Conservation (phyloP, 164 flowering plant species). For the Vitis cinerea region DNA sequence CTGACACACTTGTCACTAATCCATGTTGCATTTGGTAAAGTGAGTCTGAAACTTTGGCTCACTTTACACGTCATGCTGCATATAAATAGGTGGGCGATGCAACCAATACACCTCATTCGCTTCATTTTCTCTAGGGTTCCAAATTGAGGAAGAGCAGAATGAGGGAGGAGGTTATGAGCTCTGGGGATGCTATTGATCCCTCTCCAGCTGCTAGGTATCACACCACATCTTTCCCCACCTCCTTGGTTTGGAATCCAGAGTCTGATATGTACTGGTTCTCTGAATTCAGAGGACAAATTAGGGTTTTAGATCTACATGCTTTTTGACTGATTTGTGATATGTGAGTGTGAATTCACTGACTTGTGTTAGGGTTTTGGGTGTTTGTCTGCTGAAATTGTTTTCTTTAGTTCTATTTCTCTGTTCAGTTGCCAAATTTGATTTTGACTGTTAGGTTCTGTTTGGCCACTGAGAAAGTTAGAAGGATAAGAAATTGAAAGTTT, state of each 20-base stretch:
- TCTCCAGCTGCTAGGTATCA: constrained; percentile 65
- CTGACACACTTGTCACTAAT: too few relatives aligned
- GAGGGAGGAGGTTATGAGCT: constrained; percentile 71
- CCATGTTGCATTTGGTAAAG: too few relatives aligned
- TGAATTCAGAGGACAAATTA: background rate
- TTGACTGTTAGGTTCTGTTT: too few relatives aligned
- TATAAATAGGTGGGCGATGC: too few relatives aligned
- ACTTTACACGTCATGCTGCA: too few relatives aligned
- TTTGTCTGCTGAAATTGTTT: background rate
- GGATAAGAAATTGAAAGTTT: background rate
- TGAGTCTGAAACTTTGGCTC: too few relatives aligned
- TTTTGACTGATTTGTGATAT: background rate
- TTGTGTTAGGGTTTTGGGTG: constrained; percentile 3
- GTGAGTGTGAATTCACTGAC: background rate
- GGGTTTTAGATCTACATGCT: background rate
- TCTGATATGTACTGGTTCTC: background rate
- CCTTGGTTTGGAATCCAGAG: constrained; percentile 7
- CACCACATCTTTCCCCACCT: background rate
- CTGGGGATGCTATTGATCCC: constrained; percentile 45
- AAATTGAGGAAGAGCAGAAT: constrained; percentile 19
- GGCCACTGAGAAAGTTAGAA: too few relatives aligned
- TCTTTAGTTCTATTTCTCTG: background rate
- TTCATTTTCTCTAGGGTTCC: background rate
- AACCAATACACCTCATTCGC: too few relatives aligned
- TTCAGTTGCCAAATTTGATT: too few relatives aligned